These are phyloP conservation scores for Teratosphaeria nubilosa DNA, from an alignment of 2,329 filamentous ascomycete species.

Conservation along the genomic window DNA sequence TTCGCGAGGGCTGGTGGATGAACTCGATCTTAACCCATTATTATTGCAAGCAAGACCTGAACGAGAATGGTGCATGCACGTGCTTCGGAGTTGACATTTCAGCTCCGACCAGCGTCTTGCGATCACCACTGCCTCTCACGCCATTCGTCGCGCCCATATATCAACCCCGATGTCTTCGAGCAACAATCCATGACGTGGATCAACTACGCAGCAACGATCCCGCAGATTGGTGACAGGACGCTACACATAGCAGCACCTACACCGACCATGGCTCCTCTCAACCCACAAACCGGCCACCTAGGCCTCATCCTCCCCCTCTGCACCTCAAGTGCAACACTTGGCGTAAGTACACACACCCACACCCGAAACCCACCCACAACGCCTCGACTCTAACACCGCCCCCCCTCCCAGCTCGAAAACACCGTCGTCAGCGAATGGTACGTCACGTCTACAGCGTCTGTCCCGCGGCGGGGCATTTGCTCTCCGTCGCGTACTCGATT, in stretches of 20 bases:
- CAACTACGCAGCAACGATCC: background rate
- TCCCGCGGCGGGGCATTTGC: slow-evolving; percentile 17
- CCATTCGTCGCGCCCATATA: background rate
- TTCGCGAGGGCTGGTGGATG: slow-evolving; percentile 60
- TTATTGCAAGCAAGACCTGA: too few species aligned
- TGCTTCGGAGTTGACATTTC: background rate
- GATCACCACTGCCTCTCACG: background rate
- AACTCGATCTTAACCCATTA: slow-evolving; percentile 1
- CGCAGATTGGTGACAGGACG: background rate
- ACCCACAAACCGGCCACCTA: slow-evolving; percentile 16
- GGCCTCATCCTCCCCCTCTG: slow-evolving; percentile 22
- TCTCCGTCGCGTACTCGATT: slow-evolving; percentile 15
- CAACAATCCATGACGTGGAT: background rate
- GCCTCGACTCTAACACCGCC: background rate
- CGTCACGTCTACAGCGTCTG: slow-evolving; percentile 18
- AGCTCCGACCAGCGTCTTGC: background rate
- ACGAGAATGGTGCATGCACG: background rate
- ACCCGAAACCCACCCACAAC: too few species aligned
- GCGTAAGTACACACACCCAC: background rate
- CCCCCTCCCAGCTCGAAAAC: slow-evolving; percentile 19
- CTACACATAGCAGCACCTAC: background rate
- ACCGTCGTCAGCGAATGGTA: slow-evolving; percentile 21
- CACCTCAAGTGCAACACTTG: slow-evolving; percentile 21
- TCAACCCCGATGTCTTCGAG: background rate
- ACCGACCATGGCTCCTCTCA: slow-evolving; percentile 15